Percentiles rank a stretch among this genome's conserved stretches.
phyloP scores from a whole-genome alignment of 2,329 filamentous ascomycete genomes.

The Huntiella bhutanensis region DNA sequence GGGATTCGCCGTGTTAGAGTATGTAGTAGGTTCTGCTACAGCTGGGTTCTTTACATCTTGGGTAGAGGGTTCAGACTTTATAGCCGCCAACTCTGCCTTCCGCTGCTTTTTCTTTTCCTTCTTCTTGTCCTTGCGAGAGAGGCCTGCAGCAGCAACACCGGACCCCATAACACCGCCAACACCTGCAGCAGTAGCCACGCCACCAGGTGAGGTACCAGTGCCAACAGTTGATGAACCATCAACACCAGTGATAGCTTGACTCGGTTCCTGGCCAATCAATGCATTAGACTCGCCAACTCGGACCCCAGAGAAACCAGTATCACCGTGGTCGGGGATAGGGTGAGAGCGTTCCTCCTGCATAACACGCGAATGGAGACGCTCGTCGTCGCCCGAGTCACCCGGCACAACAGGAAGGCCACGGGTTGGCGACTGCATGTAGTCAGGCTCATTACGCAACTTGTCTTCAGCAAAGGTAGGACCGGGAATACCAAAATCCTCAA shows the following conservation, averaged over 20 bases:
- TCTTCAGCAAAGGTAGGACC: neutral
- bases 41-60: no score
- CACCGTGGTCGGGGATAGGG: neutral
- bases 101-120: slow-evolving; percentile 70
- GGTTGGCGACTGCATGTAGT: neutral
- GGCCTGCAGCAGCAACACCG: neutral
- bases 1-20: no score
- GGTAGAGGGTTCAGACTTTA: neutral
- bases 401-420: neutral
- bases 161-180: neutral
- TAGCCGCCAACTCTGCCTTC: slow-evolving; percentile 32
- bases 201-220: slow-evolving; percentile 1
- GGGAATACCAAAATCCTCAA: neutral
- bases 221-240: slow-evolving; percentile 1
- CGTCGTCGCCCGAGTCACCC: slow-evolving; percentile 2
- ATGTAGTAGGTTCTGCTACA: no score
- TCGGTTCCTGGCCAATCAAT: no score
- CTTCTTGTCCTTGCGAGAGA: slow-evolving; percentile 29
- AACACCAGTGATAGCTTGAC: neutral
- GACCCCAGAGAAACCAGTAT: no score
- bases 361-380: neutral
- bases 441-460: neutral
- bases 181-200: slow-evolving; percentile 3
- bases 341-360: neutral
- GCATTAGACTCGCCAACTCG: no score